These are phyloP conservation scores for Mycena sp. DNA, from an alignment of 1,284 basidiomycete genomes.

Conservation along the genomic window DNA sequence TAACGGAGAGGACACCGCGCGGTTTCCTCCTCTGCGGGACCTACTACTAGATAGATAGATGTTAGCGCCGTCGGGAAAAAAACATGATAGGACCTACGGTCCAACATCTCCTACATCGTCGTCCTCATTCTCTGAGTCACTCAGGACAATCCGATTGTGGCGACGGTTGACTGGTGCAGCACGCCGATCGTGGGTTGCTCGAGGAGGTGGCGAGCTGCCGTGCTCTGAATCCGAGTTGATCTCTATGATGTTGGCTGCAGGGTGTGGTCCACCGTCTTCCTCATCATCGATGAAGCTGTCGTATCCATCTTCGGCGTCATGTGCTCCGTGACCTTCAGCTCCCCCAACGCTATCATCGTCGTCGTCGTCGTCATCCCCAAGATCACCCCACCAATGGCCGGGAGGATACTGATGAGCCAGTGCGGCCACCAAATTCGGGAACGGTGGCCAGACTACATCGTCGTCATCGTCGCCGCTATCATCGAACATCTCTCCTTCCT, in stretches of 20 bases:
- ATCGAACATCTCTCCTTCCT: conserved; percentile 27
- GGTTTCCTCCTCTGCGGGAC: not conserved
- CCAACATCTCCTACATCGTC: not conserved
- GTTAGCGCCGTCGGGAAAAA: not conserved
- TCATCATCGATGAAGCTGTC: conserved; percentile 63
- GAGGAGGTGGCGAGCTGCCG: conserved; percentile 2
- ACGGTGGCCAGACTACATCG: conserved; percentile 22
- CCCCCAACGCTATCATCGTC: conserved; percentile 40
- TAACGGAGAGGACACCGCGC: not conserved
- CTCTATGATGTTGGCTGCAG: conserved; percentile 27
- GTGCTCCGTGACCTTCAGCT: conserved; percentile 9
- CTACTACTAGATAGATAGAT: not conserved
- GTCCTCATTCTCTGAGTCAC: conserved; percentile 19
- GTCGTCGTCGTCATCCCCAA: conserved; percentile 41
- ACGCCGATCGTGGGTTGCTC: not conserved
- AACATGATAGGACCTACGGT: conserved; percentile 5
- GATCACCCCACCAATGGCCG: not conserved
- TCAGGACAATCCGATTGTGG: not conserved
- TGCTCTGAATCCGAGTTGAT: conserved; percentile 18
- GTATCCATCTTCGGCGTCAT: conserved; percentile 41
- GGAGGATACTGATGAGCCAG: not conserved
- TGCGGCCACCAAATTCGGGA: conserved; percentile 3
- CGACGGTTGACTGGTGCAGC: not conserved
- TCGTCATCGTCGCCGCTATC: conserved; percentile 39
- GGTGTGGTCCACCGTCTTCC: conserved; percentile 22